Evolutionary conservation across 345 rosid species (phyloP).

Genomic region (Nasturtium officinale): DNA sequence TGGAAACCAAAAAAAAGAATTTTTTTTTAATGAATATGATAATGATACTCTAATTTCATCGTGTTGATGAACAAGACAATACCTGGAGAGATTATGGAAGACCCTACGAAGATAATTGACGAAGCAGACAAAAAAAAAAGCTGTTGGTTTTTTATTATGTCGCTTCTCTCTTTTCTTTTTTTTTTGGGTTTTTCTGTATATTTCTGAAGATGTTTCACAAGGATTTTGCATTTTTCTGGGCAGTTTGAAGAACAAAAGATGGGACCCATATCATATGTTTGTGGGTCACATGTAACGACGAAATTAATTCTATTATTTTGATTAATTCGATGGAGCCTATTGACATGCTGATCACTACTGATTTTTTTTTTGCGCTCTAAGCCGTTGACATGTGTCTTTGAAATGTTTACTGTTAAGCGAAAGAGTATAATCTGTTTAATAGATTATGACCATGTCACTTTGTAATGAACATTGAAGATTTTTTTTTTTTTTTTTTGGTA

Average conservation of each 20-base stretch:
- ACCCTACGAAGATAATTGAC: constrained; percentile 18
- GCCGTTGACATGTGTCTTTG: constrained; percentile 35
- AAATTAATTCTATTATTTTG: constrained; percentile 19
- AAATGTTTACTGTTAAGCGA: neutral
- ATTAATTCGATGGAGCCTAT: constrained; percentile 35
- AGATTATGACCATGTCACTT: constrained; percentile 2
- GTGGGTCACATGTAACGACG: constrained; percentile 46
- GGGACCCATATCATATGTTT: constrained; percentile 43
- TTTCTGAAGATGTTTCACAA: constrained; percentile 27
- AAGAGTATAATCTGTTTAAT: constrained; percentile 14
- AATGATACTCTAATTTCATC: constrained; percentile 15
- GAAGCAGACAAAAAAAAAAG: constrained; percentile 15
- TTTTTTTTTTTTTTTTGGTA: neutral
- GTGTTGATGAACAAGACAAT: constrained; percentile 25
- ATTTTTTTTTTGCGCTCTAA: constrained; percentile 10
- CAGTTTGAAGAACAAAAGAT: constrained; percentile 37
- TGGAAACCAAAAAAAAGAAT: neutral
- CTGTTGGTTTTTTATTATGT: constrained; percentile 11
- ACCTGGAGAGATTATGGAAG: constrained; percentile 32
- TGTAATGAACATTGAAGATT: neutral
- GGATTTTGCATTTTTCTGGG: constrained; percentile 32
- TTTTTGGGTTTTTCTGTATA: constrained; percentile 13
- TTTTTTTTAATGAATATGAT: constrained; percentile 8
- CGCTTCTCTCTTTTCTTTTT: constrained; percentile 20
- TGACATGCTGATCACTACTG: constrained; percentile 47